These are phyloP conservation scores for Purpureocillium lavendulum DNA, from an alignment of 2,329 filamentous ascomycete genomes.

Conservation along the genomic window DNA sequence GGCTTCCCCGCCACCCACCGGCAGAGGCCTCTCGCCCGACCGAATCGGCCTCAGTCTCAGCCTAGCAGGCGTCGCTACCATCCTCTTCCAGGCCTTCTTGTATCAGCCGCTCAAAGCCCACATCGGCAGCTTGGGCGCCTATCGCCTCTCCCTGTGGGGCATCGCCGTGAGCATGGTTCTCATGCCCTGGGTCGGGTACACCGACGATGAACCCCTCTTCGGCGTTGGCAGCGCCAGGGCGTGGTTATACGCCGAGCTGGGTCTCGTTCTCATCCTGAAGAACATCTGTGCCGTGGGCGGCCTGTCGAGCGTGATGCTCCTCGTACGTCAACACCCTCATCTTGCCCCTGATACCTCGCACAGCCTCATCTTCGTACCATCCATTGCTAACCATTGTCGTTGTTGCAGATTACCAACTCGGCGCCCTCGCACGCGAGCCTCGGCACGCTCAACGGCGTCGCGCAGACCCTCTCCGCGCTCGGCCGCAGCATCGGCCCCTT, in stretches of 20 bases:
- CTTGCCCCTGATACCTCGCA: no score
- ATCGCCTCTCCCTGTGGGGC: conserved; percentile 68
- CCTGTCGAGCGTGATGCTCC: conserved; percentile 76
- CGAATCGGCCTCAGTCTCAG: conserved; percentile 82
- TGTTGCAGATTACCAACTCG: conserved; percentile 79
- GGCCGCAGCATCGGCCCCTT: conserved; percentile 86
- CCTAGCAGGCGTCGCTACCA: conserved; percentile 76
- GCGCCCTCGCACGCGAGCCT: conserved; percentile 78
- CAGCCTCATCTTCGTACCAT: background rate
- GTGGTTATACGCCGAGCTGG: conserved; percentile 77
- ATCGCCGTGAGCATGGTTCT: conserved; percentile 75
- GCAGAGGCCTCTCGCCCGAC: conserved; percentile 64
- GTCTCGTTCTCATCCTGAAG: conserved; percentile 72
- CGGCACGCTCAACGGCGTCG: conserved; percentile 85
- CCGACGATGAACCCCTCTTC: conserved; percentile 46
- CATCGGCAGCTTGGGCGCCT: conserved; percentile 79
- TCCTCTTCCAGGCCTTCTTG: conserved; percentile 79
- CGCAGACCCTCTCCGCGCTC: conserved; percentile 85
- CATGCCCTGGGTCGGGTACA: conserved; percentile 86
- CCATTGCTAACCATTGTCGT: background rate
- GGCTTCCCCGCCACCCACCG: conserved; percentile 64
- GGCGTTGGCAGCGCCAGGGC: conserved; percentile 53
- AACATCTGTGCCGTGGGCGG: conserved; percentile 86
- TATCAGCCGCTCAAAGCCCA: conserved; percentile 72
- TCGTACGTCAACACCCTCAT: conserved; percentile 50